Base-by-base conservation (phyloP, 371 early-diverging fungal genomes). In the Nematocida ausubeli region DNA sequence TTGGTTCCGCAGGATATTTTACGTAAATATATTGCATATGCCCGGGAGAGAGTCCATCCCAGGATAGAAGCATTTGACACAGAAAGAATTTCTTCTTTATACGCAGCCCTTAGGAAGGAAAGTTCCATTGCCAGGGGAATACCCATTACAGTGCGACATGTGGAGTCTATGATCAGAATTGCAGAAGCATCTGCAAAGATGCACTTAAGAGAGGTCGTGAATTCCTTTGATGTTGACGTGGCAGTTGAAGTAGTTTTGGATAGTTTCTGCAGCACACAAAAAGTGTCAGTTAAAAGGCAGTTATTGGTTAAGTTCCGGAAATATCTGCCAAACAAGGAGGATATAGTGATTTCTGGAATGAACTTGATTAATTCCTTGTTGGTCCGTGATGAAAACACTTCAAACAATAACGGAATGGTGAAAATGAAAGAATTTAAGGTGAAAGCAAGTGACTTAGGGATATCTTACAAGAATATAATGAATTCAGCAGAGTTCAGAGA, bases 111-210 rank as follows among this genome's bases (percentile, higher is more conserved):
- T 60, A 89, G 98, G 52, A 90, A 90, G 70, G 95, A 93, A 85
- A 94, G 96, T 0, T 83, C 92, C 75, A 81, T 85, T 62, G 87
- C 90, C 68, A 95, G 92, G 16, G 89, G 92, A 79, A 91, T 97
- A 80, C 96, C 98, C 3, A 95, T 97, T 80, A 99, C 99, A 3
- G 96, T 95, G 7, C 92, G 99, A 85, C 94, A 95, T 87, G 87
- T 97, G 65, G 99, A 99, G 86, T 91, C 93, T 9, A 95, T 97
- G 88, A 89, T 98, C 34, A 90, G 99, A 50, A 90, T 99, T 86
- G 88, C 93, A 14, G 97, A 99, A 86, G 94, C 96, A 1, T 90
- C 93, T 82, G 98, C 98, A 24, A 90, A 91, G 80, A 95, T 97
- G 94, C 94, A 96, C 81, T 87, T 99, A 54, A 90, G 96, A 56